These are phyloP conservation scores for Fraxinus pennsylvanica DNA, from an alignment of 257 asterid species.

Conservation along the genomic window DNA sequence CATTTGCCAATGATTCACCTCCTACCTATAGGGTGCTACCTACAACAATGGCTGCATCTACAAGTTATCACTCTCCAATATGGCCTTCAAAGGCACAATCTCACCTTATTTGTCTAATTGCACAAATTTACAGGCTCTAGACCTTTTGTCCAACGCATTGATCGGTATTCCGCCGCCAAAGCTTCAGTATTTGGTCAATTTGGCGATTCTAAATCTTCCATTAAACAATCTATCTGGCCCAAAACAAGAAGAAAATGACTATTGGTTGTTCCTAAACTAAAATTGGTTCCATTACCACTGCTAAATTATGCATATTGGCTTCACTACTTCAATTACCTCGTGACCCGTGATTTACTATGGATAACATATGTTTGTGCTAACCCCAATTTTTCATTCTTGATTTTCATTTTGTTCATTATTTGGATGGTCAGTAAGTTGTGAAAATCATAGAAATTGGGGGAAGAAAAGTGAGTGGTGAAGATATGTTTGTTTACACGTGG, in stretches of 20 bases:
- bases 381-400: too few relatives aligned
- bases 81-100: constrained; percentile 56
- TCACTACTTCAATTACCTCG: too few relatives aligned
- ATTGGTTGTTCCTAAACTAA: too few relatives aligned
- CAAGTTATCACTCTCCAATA: constrained; percentile 69
- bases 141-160: constrained; percentile 77
- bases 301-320: too few relatives aligned
- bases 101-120: constrained; percentile 54
- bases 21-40: constrained; percentile 84
- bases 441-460: too few relatives aligned
- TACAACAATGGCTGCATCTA: constrained; percentile 94
- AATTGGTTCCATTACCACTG: too few relatives aligned
- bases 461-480: too few relatives aligned
- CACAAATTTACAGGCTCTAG: constrained; percentile 84
- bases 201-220: constrained; percentile 83
- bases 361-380: too few relatives aligned
- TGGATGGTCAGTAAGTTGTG: too few relatives aligned
- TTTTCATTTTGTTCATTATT: too few relatives aligned
- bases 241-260: not conserved
- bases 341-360: too few relatives aligned
- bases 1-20: constrained; percentile 76
- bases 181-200: constrained; percentile 64
- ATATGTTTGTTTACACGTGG: too few relatives aligned
- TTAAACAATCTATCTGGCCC: constrained; percentile 62
- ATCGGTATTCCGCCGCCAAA: constrained; percentile 76